Evolutionary conservation across 2,329 filamentous ascomycete species (phyloP), one percentile per base, ranked within the genome.

Genomic region (Passalora sequoiae): DNA sequence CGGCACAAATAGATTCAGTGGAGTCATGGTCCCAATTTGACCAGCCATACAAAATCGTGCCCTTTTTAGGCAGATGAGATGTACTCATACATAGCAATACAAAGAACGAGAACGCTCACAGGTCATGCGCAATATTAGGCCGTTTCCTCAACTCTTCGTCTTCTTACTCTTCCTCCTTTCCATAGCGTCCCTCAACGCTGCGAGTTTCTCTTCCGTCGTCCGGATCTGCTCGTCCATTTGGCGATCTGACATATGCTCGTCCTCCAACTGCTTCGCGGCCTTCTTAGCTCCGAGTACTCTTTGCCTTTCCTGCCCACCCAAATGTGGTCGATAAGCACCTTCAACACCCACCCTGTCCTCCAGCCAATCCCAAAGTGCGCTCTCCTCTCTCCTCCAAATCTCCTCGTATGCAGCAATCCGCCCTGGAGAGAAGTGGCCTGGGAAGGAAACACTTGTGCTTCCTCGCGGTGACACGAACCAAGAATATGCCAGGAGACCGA

Each of bases 291-390:
- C 57, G 40, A 60, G 32, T 8, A 54, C 49, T 25, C 57, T 58
- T 47, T 59, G 59, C 40, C 53, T 45, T n/a, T 59, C 55, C 2
- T 45, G 30, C n/a, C 44, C 46, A 2, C 41, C 51, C 4, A 41
- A 19, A 13, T 51, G 39, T 9, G 51, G 55, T 27, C 44, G 61
- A 55, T 46, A 65, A 55, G 47, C 60, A 3, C 72, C 70, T 43
- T 88, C 83, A 5, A 92, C 70, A 2, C 87, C 84, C 1, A 88
- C 82, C 13, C 89, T 77, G 57, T 94, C 86, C 64, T 96, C 89
- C 4, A 96, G 70, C 89, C 89, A 96, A 45, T 86, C 83, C 89
- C 89, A 96, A 7, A 96, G 70, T 57, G 92, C 87, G 53, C 79
- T 87, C 62, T 96, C 89, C 64, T 96, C 88, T 29, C 80, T 74